phyloP scores from a whole-genome alignment of 2,329 filamentous ascomycete species.

The Fusarium dimerum region DNA sequence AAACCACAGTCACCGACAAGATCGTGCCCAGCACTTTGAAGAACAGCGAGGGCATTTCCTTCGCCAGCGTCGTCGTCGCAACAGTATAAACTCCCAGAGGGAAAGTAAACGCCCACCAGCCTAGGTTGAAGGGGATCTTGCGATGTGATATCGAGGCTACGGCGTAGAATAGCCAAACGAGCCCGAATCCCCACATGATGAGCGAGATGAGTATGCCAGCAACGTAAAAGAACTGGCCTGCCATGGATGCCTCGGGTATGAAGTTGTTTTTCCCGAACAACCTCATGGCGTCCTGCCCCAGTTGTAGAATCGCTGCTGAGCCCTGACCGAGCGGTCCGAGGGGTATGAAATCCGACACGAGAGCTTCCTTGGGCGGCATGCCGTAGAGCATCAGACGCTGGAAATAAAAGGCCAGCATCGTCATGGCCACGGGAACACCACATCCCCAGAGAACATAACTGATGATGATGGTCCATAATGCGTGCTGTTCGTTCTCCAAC shows the following conservation, averaged over 20 bases:
- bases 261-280: constrained; percentile 35
- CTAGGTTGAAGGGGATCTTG: constrained; percentile 38
- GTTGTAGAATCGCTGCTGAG: constrained; percentile 51
- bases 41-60: constrained; percentile 33
- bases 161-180: constrained; percentile 38
- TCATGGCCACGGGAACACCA: constrained; percentile 51
- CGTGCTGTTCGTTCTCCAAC: constrained; percentile 50
- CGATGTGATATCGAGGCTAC: constrained; percentile 29
- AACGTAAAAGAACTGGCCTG: constrained; percentile 57
- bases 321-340: constrained; percentile 64
- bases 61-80: constrained; percentile 31
- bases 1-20: constrained; percentile 16
- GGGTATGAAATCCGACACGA: constrained; percentile 64
- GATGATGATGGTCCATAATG: constrained; percentile 56
- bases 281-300: constrained; percentile 40
- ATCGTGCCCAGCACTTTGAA: constrained; percentile 33
- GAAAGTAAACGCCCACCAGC: constrained; percentile 43
- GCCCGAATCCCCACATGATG: constrained; percentile 36
- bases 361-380: constrained; percentile 59
- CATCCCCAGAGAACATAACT: constrained; percentile 65
- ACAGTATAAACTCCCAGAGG: constrained; percentile 38
- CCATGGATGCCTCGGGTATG: constrained; percentile 41
- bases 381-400: constrained; percentile 61
- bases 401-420: constrained; percentile 62
- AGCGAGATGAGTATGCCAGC: constrained; percentile 44